phyloP scores from a whole-genome alignment of 2,329 filamentous ascomycete species.

The Botrytis hyacinthi region DNA sequence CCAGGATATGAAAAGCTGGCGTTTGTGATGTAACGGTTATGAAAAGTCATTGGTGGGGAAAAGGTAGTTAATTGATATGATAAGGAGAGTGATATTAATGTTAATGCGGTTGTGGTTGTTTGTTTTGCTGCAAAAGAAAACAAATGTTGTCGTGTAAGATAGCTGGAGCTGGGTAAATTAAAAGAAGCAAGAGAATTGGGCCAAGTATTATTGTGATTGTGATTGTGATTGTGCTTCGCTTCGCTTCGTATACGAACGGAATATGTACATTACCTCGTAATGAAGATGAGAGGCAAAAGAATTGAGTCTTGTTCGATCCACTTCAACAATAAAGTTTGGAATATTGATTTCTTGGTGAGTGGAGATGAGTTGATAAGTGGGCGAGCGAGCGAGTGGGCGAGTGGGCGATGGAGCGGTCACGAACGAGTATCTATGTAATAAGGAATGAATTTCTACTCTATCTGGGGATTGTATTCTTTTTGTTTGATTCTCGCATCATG shows the following conservation, averaged over 20 bases:
- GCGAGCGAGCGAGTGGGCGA: too few relatives aligned
- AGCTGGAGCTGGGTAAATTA: background rate
- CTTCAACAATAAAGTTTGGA: background rate
- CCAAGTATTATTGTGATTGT: background rate
- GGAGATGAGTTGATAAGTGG: background rate
- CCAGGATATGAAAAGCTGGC: background rate
- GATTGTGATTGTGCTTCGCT: background rate
- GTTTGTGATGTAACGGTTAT: background rate
- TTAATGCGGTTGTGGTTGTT: background rate
- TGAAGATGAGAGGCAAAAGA: background rate
- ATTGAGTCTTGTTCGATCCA: background rate
- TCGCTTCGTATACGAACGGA: background rate
- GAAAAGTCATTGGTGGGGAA: background rate
- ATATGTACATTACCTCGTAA: background rate
- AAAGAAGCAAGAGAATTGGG: background rate
- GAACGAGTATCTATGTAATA: background rate
- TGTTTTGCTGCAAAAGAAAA: background rate
- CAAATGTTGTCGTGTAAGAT: background rate
- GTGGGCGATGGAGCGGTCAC: background rate
- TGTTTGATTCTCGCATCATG: background rate
- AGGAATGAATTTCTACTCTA: background rate
- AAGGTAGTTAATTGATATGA: background rate
- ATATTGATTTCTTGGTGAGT: constrained; percentile 6
- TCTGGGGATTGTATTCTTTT: background rate
- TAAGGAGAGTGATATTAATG: background rate